Conservation (phyloP, 306 rosid species). For the Urtica urens region DNA sequence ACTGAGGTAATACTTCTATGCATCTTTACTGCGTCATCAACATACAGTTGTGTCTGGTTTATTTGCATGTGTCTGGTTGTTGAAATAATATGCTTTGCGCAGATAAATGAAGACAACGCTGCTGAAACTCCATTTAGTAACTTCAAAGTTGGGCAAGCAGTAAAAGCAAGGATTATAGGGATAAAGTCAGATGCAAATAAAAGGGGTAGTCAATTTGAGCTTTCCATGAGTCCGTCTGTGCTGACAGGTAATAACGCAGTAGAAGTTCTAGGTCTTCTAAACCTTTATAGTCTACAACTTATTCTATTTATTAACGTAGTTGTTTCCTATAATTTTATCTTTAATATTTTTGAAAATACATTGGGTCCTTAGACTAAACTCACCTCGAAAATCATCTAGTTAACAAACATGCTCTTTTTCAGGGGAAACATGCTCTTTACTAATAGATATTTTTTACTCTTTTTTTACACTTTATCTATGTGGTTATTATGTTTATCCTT, state of each 20-base stretch:
- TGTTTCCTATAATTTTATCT: too few relatives aligned
- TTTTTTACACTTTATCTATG: too few relatives aligned
- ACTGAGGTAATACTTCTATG: constrained; percentile 48
- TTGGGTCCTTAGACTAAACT: too few relatives aligned
- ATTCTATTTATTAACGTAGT: too few relatives aligned
- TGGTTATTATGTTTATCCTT: too few relatives aligned
- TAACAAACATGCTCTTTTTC: too few relatives aligned
- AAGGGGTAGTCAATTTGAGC: constrained; percentile 59
- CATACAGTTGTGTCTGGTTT: constrained; percentile 6
- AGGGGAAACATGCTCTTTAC: too few relatives aligned
- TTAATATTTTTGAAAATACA: too few relatives aligned
- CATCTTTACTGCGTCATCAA: background rate
- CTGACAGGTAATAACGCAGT: constrained; percentile 57
- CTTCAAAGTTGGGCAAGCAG: constrained; percentile 69
- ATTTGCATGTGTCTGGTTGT: constrained; percentile 1
- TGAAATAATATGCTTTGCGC: constrained; percentile 8
- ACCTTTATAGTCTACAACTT: constrained; percentile 6
- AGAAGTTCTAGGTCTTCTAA: too few relatives aligned
- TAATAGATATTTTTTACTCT: too few relatives aligned
- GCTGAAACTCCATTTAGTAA: constrained; percentile 54
- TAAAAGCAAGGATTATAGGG: constrained; percentile 58
- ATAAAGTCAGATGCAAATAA: constrained; percentile 33
- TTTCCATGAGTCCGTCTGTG: constrained; percentile 50
- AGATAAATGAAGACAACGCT: constrained; percentile 47
- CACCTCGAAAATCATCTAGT: too few relatives aligned